Evolutionary conservation across 768 basidiomycete species (phyloP).

Genomic region (Boletus fagicola): DNA sequence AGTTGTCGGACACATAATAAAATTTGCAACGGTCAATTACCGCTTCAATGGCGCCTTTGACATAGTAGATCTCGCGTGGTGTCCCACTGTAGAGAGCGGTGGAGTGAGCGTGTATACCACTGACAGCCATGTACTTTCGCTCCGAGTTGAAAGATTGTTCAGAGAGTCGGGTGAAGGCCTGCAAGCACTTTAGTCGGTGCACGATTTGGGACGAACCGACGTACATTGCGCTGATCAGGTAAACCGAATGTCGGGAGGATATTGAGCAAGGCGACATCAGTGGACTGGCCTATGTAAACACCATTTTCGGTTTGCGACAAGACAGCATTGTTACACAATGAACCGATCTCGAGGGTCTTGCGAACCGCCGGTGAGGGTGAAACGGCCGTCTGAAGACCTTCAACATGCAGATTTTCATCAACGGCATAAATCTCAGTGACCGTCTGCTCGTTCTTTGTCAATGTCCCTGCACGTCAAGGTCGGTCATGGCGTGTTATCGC

Average conservation of each 20-base stretch:
- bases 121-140: slow-evolving; percentile 89
- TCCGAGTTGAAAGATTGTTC: slow-evolving; percentile 94
- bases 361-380: slow-evolving; percentile 63
- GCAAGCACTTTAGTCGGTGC: slow-evolving; percentile 4
- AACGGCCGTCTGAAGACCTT: slow-evolving; percentile 43
- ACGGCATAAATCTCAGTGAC: slow-evolving; percentile 86
- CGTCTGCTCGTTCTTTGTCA: slow-evolving; percentile 96
- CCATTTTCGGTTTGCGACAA: slow-evolving; percentile 63
- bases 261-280: slow-evolving; percentile 89
- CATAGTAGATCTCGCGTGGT: slow-evolving; percentile 76
- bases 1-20: slow-evolving; percentile 88
- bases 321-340: slow-evolving; percentile 87
- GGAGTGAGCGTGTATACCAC: slow-evolving; percentile 56
- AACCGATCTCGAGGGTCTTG: slow-evolving; percentile 79
- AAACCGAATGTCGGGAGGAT: slow-evolving; percentile 66
- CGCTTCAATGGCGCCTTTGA: slow-evolving; percentile 90
- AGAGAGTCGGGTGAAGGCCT: slow-evolving; percentile 68
- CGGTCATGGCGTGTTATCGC: neutral
- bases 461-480: slow-evolving; percentile 53
- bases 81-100: slow-evolving; percentile 30
- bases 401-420: slow-evolving; percentile 73
- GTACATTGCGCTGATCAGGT: slow-evolving; percentile 67
- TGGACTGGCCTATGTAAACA: slow-evolving; percentile 79
- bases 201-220: slow-evolving; percentile 24
- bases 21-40: slow-evolving; percentile 84